Conservation (phyloP, 345 rosid genomes). For the Citrus cavaleriei region DNA sequence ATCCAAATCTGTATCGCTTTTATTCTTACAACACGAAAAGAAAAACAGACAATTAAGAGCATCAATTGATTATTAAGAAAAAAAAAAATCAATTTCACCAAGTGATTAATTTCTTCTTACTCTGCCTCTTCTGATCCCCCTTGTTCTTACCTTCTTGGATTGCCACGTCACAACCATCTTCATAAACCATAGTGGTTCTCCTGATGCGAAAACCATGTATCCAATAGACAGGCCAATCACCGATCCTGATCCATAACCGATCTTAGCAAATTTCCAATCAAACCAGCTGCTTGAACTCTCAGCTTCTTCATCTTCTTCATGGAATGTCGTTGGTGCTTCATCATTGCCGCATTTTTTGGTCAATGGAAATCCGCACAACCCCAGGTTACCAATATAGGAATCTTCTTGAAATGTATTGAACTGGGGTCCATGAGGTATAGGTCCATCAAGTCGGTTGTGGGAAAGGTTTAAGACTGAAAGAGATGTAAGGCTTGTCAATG, state of each 20-base stretch:
- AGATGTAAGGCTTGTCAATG: background rate
- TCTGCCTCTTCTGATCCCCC: background rate
- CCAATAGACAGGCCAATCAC: constrained; percentile 1
- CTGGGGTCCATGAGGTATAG: background rate
- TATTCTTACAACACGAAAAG: too few relatives aligned
- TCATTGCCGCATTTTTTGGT: background rate
- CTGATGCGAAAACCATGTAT: constrained; percentile 3
- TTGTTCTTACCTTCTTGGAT: background rate
- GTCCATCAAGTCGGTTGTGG: background rate
- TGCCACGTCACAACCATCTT: background rate
- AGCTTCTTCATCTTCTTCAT: background rate
- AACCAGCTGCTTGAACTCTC: background rate
- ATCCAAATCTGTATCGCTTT: too few relatives aligned
- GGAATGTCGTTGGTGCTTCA: background rate
- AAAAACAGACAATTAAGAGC: too few relatives aligned
- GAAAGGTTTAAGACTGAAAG: background rate
- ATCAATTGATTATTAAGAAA: too few relatives aligned
- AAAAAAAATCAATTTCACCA: too few relatives aligned
- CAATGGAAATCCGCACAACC: background rate
- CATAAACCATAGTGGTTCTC: constrained; percentile 4
- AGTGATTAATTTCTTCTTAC: background rate
- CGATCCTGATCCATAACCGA: background rate
- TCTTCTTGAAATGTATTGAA: background rate
- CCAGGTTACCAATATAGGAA: background rate
- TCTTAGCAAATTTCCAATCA: background rate